These are phyloP conservation scores for Helianthus annuus DNA, from an alignment of 129 eudicot species.

Conservation along the genomic window DNA sequence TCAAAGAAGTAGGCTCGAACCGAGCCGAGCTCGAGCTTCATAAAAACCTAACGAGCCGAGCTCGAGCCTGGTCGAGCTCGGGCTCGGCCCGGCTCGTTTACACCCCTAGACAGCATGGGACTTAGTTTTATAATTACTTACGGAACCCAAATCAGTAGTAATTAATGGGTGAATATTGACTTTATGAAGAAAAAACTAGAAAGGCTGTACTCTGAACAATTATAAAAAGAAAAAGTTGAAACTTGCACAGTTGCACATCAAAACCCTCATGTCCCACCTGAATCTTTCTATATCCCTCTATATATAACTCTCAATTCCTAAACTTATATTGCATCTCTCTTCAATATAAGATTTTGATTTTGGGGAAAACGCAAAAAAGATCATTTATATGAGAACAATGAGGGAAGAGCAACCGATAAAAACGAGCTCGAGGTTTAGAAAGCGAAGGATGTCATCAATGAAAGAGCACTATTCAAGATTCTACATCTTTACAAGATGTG, in stretches of 20 bases:
- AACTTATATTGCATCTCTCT: constrained; percentile 1
- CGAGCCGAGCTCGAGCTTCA: no score
- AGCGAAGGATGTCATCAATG: constrained; percentile 20
- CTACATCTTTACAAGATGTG: constrained; percentile 38
- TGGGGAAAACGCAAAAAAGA: neutral
- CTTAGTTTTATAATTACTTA: no score
- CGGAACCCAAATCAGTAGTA: neutral
- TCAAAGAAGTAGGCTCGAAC: no score
- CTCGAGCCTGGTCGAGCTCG: no score
- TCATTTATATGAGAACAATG: neutral
- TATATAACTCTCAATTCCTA: constrained; percentile 17
- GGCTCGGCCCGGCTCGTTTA: no score
- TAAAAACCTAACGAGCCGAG: no score
- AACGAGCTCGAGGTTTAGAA: constrained; percentile 2
- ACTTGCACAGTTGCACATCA: constrained; percentile 6
- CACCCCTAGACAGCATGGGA: no score
- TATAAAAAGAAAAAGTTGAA: neutral
- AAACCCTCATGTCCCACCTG: constrained; percentile 15
- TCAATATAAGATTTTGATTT: neutral
- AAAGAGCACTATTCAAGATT: constrained; percentile 41
- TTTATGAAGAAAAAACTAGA: neutral
- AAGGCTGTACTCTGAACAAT: constrained; percentile 1
- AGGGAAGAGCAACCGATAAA: neutral
- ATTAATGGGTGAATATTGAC: neutral
- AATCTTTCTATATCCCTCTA: constrained; percentile 21